Percentiles rank a stretch among this genome's conserved stretches.
Evolutionary conservation across 176 grass and related monocot genomes (phyloP).

Genomic region (Thinopyrum elongatum): DNA sequence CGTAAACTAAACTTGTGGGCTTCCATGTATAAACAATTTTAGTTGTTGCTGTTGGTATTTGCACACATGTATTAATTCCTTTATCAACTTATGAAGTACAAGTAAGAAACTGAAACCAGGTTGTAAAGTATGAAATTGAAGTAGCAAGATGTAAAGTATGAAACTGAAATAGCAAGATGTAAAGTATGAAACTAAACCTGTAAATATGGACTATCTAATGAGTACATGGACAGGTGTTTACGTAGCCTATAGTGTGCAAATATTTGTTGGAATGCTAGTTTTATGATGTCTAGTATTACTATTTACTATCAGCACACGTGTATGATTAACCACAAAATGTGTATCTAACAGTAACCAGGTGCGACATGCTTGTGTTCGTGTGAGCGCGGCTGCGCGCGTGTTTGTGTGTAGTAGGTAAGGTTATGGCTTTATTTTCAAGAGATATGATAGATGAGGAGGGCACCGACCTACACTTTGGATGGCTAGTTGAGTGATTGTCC

Average conservation of each 20-base stretch:
- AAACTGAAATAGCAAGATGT: background rate
- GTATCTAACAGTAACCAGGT: too few relatives aligned
- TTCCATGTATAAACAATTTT: background rate
- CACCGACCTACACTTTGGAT: background rate
- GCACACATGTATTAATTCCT: too few relatives aligned
- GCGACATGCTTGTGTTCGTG: too few relatives aligned
- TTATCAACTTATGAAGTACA: background rate
- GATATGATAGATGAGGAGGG: background rate
- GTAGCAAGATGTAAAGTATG: too few relatives aligned
- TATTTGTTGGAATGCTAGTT: background rate
- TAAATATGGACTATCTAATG: background rate
- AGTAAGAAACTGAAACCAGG: background rate
- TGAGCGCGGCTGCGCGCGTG: too few relatives aligned
- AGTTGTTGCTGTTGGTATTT: too few relatives aligned
- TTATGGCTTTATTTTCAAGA: background rate
- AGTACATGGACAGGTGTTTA: background rate
- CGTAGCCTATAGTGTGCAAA: background rate
- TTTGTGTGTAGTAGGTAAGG: too few relatives aligned
- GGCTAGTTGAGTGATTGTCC: background rate
- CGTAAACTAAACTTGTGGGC: background rate
- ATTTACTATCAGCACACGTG: background rate
- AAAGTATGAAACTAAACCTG: background rate
- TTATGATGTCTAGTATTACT: too few relatives aligned
- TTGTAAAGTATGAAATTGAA: background rate
- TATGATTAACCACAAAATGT: background rate